Conservation (phyloP, 2,329 filamentous ascomycete genomes). For the Exophiala viscosa region DNA sequence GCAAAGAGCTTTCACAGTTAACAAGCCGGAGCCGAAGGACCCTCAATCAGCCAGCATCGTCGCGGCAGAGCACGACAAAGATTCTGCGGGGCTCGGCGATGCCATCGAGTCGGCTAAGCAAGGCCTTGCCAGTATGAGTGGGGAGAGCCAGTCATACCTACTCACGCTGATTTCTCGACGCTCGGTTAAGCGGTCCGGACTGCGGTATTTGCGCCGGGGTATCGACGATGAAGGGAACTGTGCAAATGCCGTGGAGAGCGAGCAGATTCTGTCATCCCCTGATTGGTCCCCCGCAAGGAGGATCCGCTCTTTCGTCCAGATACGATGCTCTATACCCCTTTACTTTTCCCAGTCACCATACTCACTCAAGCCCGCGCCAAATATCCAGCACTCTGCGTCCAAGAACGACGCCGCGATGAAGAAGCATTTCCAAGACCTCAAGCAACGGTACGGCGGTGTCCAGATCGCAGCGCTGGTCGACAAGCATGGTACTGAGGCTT, state of each 20-base stretch:
- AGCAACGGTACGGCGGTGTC: constrained; percentile 67
- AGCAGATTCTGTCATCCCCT: constrained; percentile 78
- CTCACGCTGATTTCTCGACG: constrained; percentile 91
- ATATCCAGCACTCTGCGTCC: constrained; percentile 73
- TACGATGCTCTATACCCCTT: constrained; percentile 85
- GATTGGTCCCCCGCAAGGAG: constrained; percentile 61
- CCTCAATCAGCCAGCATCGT: constrained; percentile 29
- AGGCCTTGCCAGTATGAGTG: constrained; percentile 27
- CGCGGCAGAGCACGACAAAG: constrained; percentile 39
- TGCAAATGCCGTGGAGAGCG: constrained; percentile 90
- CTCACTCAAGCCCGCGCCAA: constrained; percentile 81
- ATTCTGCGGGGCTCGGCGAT: constrained; percentile 26
- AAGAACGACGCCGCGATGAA: constrained; percentile 75
- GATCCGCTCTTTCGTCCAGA: constrained; percentile 79
- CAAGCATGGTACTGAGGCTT: constrained; percentile 75
- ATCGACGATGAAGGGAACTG: constrained; percentile 84
- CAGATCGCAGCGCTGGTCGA: constrained; percentile 84
- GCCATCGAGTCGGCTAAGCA: constrained; percentile 16
- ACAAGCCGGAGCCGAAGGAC: constrained; percentile 35
- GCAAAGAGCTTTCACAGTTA: constrained; percentile 74
- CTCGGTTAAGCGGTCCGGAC: constrained; percentile 77
- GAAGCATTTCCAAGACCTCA: constrained; percentile 71
- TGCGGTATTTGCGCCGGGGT: constrained; percentile 85
- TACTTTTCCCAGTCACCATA: constrained; percentile 96
- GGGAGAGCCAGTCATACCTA: constrained; percentile 54